Evolutionary conservation across 148 eudicot genomes (phyloP).

Genomic region (Cornus kousa): DNA sequence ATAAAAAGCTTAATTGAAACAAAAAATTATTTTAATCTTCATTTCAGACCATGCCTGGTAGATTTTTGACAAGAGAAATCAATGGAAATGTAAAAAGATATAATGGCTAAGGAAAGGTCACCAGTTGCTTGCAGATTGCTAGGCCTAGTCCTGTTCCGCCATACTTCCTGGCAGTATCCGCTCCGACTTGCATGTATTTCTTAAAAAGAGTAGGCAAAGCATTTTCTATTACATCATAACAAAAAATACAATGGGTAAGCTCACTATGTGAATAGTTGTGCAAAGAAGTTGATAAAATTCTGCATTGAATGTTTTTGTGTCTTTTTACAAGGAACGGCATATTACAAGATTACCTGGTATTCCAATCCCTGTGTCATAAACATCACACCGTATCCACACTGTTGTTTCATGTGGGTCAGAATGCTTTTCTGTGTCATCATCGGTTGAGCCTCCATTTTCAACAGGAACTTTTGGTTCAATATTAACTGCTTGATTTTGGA

Average conservation of each 20-base stretch:
- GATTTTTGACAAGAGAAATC: neutral
- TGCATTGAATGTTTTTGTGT: neutral
- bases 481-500: slow-evolving; percentile 15
- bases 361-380: slow-evolving; percentile 92
- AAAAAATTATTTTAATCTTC: neutral
- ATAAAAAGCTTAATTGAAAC: neutral
- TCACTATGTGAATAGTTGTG: neutral
- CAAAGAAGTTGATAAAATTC: neutral
- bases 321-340: neutral
- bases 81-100: neutral
- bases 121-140: slow-evolving; percentile 97
- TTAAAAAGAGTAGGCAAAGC: slow-evolving; percentile 83
- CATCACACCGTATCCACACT: slow-evolving; percentile 93
- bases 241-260: neutral
- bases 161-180: slow-evolving; percentile 89
- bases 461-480: slow-evolving; percentile 32
- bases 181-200: slow-evolving; percentile 90
- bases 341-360: slow-evolving; percentile 59
- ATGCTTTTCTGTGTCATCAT: slow-evolving; percentile 30
- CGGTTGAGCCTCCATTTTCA: slow-evolving; percentile 27
- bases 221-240: slow-evolving; percentile 49
- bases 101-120: slow-evolving; percentile 20
- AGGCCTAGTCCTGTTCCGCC: slow-evolving; percentile 97
- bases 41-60: neutral
- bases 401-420: slow-evolving; percentile 28